Percentiles rank a stretch among this genome's conserved stretches.
These are phyloP conservation scores for Chaetomium tenue DNA, from an alignment of 495 filamentous ascomycete species.

Conservation along the genomic window DNA sequence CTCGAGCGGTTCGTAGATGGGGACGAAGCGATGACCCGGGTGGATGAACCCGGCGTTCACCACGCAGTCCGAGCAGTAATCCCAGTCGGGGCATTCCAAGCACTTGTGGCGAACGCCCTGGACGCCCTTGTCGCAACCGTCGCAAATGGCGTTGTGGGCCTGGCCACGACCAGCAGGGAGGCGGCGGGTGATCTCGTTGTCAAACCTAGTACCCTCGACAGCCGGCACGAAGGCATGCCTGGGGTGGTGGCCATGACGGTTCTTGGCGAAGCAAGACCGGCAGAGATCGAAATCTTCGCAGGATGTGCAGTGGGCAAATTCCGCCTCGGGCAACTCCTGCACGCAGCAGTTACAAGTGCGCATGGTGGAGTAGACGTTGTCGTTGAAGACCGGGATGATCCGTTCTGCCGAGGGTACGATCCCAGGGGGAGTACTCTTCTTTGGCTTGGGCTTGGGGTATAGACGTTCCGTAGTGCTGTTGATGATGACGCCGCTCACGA, in stretches of 20 bases:
- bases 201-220: constrained; percentile 55
- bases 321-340: constrained; percentile 66
- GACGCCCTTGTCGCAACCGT: constrained; percentile 90
- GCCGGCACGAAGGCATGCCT: constrained; percentile 74
- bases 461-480: constrained; percentile 81
- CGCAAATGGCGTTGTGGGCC: constrained; percentile 84
- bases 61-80: constrained; percentile 84
- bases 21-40: constrained; percentile 83
- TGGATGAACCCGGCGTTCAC: constrained; percentile 64
- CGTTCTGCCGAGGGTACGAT: constrained; percentile 27
- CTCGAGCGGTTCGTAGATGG: constrained; percentile 75
- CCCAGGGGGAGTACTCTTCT: constrained; percentile 17
- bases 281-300: constrained; percentile 95
- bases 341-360: constrained; percentile 95
- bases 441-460: constrained; percentile 55
- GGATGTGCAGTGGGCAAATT: constrained; percentile 78
- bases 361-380: constrained; percentile 40
- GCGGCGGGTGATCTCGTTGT: constrained; percentile 56
- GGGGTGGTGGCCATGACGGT: constrained; percentile 90
- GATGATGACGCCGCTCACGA: constrained; percentile 73
- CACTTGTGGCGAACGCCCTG: constrained; percentile 95
- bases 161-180: constrained; percentile 79
- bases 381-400: constrained; percentile 29
- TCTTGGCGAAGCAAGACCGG: constrained; percentile 68
- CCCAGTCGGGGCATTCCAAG: constrained; percentile 94